Evolutionary conservation across 495 filamentous ascomycete species (phyloP).

Genomic region (Lophiotrema nucula): DNA sequence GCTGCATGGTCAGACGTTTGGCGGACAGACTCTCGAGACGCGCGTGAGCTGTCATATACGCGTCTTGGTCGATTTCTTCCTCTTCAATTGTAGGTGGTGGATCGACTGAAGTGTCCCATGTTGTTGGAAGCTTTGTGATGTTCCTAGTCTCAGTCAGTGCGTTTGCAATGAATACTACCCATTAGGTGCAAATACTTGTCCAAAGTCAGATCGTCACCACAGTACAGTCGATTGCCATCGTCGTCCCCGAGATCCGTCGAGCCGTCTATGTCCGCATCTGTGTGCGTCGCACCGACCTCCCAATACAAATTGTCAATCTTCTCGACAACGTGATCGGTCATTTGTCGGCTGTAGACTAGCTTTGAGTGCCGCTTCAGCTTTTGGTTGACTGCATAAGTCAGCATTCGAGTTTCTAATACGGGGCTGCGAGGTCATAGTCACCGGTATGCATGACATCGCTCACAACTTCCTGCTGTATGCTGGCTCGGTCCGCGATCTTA

Average conservation of each 20-base stretch:
- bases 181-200: conserved; percentile 19
- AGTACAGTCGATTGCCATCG: conserved; percentile 37
- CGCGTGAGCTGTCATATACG: conserved; percentile 10
- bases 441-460: conserved; percentile 33
- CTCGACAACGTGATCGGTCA: conserved; percentile 75
- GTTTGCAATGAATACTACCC: neutral
- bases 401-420: too few species aligned
- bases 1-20: conserved; percentile 52
- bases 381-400: conserved; percentile 56
- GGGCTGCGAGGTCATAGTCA: conserved; percentile 1
- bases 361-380: conserved; percentile 67
- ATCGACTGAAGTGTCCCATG: conserved; percentile 24
- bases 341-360: conserved; percentile 70
- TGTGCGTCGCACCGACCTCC: conserved; percentile 48
- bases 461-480: conserved; percentile 18
- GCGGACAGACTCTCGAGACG: conserved; percentile 52
- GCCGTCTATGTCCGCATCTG: conserved; percentile 39
- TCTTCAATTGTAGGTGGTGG: neutral
- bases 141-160: conserved; percentile 10
- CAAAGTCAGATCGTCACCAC: conserved; percentile 23
- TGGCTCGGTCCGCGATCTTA: conserved; percentile 12
- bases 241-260: neutral
- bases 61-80: conserved; percentile 18
- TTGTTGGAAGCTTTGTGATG: conserved; percentile 29
- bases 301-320: conserved; percentile 77